A percentile compares a stretch with the other conserved stretches of the same genome.
phyloP scores from a whole-genome alignment of 202 grass and related monocot genomes.

The Tripidium arundinaceum region DNA sequence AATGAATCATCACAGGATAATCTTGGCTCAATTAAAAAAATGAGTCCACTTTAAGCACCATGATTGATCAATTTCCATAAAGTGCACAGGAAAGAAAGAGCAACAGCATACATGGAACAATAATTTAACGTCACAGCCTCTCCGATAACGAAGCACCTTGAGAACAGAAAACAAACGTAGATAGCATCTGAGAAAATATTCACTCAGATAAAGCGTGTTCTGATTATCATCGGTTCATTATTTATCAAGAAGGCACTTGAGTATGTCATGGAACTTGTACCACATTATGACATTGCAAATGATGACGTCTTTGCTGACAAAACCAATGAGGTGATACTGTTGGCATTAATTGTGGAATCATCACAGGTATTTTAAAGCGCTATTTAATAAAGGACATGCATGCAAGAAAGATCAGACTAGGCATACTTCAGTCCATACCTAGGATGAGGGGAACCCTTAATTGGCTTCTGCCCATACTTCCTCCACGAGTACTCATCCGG shows the following conservation, averaged over 20 bases:
- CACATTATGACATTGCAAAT: not conserved
- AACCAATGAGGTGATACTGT: not conserved
- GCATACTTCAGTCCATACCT: constrained; percentile 52
- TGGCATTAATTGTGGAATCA: constrained; percentile 29
- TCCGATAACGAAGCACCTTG: constrained; percentile 25
- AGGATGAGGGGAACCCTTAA: constrained; percentile 97
- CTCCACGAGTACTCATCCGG: constrained; percentile 96
- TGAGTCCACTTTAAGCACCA: constrained; percentile 19
- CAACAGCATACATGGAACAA: constrained; percentile 28
- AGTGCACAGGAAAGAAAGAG: not conserved
- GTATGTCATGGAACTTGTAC: constrained; percentile 15
- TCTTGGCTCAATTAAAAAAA: not conserved
- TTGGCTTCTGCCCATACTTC: constrained; percentile 98
- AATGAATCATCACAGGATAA: constrained; percentile 11
- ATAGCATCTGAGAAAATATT: constrained; percentile 17
- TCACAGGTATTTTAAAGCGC: not conserved
- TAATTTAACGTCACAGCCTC: constrained; percentile 39
- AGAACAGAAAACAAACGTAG: constrained; percentile 34
- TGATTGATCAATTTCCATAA: constrained; percentile 34
- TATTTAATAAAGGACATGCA: constrained; percentile 11
- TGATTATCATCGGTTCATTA: constrained; percentile 22
- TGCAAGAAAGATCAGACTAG: constrained; percentile 13
- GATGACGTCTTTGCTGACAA: not conserved
- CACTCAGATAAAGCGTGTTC: not conserved
- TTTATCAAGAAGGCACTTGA: constrained; percentile 28